Base-by-base conservation (phyloP, 1,284 basidiomycete genomes). In the Apiotrichum sp. region DNA sequence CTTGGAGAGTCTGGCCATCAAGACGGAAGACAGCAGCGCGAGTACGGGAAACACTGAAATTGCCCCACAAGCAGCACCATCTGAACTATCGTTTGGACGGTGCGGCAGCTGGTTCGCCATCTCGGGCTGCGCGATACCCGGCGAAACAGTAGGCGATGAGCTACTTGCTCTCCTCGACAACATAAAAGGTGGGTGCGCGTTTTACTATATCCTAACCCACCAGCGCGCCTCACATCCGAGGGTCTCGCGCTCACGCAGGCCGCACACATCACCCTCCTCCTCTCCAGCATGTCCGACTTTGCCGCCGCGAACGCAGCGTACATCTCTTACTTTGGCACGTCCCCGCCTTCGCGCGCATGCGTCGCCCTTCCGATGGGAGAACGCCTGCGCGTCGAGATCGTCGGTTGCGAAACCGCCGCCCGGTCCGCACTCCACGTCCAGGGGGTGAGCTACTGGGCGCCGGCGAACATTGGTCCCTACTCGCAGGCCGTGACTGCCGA, bases 381-480 rank as follows among this genome's bases (percentile, higher is more conserved):
- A 3, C 81, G 84, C 1, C 77, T 93, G 34, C 78, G 81, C 49
- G 73, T 96, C n/a, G 90, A 93, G 60, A 87, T 86, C 58, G 74
- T 88, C 9, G 89, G 89, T 1, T 86, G 81, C 64, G 70, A 77
- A 38, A 71, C 71, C 39, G 33, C 52, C 8, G 9, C n/a, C 22
- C 48, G 92, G 36, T 83, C 83, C 52, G 86, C 88, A 0, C 78
- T 98, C 38, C 96, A 99, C 70, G 93, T 98, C 0, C 96, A 98
- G 75, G 84, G 91, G 13, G 73, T 95, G 52, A 95, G 91, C 70
- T 98, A 98, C 72, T 99, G 96, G 96, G 95, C 95, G 14, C 93
- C 96, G 8, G 95, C 96, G 2, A 98, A 98, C 72, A 98, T 99
- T 55, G 96, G 96, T 0, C 96, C 96, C 2, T 99, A 98, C 74